phyloP scores from a whole-genome alignment of 1,284 basidiomycete genomes.

The Papiliotrema terrestris region DNA sequence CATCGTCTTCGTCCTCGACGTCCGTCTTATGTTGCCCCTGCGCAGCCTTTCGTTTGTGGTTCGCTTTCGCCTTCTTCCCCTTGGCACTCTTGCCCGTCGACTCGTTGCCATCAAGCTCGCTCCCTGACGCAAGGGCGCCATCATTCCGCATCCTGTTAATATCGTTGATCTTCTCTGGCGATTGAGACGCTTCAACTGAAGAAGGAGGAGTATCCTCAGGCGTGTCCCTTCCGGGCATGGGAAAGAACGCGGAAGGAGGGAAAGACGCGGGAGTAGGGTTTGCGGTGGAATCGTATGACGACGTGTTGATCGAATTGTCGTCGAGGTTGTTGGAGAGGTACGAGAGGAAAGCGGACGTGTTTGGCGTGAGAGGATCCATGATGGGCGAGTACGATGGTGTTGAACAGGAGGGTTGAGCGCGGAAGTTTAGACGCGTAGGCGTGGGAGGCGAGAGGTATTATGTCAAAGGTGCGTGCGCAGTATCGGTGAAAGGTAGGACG shows the following conservation, averaged over 20 bases:
- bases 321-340: conserved; percentile 27
- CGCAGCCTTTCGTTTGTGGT: conserved; percentile 37
- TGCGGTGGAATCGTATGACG: neutral
- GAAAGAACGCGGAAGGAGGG: conserved; percentile 43
- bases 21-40: conserved; percentile 9
- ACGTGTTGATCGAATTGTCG: conserved; percentile 3
- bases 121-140: neutral
- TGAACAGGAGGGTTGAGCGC: too few relatives aligned
- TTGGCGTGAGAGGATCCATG: conserved; percentile 31
- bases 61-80: conserved; percentile 2
- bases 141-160: neutral
- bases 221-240: conserved; percentile 34
- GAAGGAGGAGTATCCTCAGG: conserved; percentile 39
- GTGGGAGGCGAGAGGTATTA: too few relatives aligned
- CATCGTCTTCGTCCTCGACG: conserved; percentile 33
- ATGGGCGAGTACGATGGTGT: neutral
- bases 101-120: neutral
- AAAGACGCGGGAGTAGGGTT: conserved; percentile 24
- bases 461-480: too few relatives aligned
- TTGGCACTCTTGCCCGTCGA: conserved; percentile 2
- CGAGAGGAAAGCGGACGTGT: conserved; percentile 42
- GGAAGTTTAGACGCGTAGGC: too few relatives aligned
- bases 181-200: conserved; percentile 10
- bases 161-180: conserved; percentile 5
- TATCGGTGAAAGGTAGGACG: too few relatives aligned